Evolutionary conservation across 345 rosid species (phyloP).

Genomic region (Noccaea caerulescens): DNA sequence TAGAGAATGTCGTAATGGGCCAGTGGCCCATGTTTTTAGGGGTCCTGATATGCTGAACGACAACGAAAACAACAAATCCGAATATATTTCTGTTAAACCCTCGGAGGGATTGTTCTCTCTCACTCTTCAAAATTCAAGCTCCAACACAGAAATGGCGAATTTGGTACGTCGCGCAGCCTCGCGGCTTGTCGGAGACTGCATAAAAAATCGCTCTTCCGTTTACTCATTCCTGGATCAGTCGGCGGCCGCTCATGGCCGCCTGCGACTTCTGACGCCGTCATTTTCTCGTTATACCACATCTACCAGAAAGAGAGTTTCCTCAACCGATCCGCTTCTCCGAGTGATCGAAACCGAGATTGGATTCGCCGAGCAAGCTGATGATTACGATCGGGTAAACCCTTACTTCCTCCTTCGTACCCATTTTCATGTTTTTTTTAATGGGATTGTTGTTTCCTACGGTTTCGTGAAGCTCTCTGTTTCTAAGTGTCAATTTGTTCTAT

Average conservation of each 20-base stretch:
- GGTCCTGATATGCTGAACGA: not conserved
- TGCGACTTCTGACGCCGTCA: constrained; percentile 28
- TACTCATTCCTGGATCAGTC: constrained; percentile 40
- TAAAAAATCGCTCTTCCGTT: constrained; percentile 41
- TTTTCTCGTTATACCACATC: constrained; percentile 45
- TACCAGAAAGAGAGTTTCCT: constrained; percentile 40
- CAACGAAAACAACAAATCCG: too few species aligned
- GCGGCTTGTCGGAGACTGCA: constrained; percentile 48
- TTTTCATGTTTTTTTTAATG: not conserved
- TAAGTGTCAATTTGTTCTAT: not conserved
- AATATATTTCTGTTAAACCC: constrained; percentile 6
- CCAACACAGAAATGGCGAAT: constrained; percentile 38
- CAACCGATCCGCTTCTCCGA: constrained; percentile 65
- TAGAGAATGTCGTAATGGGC: constrained; percentile 1
- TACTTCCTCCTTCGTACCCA: not conserved
- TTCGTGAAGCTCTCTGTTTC: constrained; percentile 8
- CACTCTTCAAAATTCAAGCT: constrained; percentile 9
- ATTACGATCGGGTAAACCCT: constrained; percentile 52
- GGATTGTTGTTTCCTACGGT: not conserved
- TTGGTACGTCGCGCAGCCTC: constrained; percentile 43
- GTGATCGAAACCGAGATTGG: constrained; percentile 69
- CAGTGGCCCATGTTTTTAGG: not conserved
- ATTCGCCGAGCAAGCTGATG: constrained; percentile 65
- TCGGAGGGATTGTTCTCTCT: not conserved
- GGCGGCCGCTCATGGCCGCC: constrained; percentile 1